Base-by-base conservation (phyloP, 805 yeast species). In the Sugiyamaella valdiviana region DNA sequence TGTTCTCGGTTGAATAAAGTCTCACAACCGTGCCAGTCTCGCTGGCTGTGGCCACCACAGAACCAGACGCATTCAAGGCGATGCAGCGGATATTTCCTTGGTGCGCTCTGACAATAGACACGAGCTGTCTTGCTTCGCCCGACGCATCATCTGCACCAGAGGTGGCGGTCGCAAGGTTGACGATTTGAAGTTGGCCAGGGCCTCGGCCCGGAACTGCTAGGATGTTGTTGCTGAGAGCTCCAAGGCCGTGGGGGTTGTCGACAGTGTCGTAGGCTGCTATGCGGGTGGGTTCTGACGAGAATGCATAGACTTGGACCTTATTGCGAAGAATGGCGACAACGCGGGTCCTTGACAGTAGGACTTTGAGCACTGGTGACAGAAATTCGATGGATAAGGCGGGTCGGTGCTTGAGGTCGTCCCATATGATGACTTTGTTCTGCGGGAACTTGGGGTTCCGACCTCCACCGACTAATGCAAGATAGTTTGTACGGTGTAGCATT, bases 401-500 rank as follows among this genome's bases (percentile, higher is more conserved):
- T 55, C 80, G 81, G 53, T 82, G 76, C 65, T 86, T 85, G 51
- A 86, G 65, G 63, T 91, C 98, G 66, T 91, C 97, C 96, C 96
- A 93, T 15, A 91, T 82, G 32, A 88, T 75, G 36, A 89, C 77
- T 63, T 85, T 85, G 67, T 86, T 87, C 56, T 78, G 73, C 1
- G 96, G 85, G 59, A 79, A 86, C 52, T 78, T 74, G 19, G 96
- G 96, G 50, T 75, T 75, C 53, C 76, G 74, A 1, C 96, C 96
- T 15, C 96, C 96, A 1, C 97, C 96, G 0, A 89, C 86, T 39
- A 93, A 67, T 0, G 91, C 96, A 46, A 91, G 73, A 62, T 89
- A 90, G 67, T 91, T 91, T 0, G 97, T 89, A 39, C 96, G 76
- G 63, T 88, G 85, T 5, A 91, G 79, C 95, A 91, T 87, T 40